Percentiles rank a stretch among this genome's conserved stretches.
phyloP scores from a whole-genome alignment of 768 basidiomycete species.

The Mycena indigotica region DNA sequence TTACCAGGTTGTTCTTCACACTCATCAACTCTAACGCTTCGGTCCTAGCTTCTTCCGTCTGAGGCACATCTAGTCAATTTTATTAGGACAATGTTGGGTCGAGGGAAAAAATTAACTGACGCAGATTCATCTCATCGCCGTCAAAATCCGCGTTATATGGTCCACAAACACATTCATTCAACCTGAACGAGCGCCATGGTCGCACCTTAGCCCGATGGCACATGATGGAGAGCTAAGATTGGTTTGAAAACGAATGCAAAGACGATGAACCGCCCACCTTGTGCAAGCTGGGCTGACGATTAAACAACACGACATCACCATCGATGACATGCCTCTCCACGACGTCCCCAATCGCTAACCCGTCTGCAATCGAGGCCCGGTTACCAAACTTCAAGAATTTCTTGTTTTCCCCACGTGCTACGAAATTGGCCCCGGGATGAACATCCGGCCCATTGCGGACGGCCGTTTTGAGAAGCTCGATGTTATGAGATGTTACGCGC shows the following conservation, averaged over 20 bases:
- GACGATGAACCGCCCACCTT: conserved; percentile 75
- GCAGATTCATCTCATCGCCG: conserved; percentile 99
- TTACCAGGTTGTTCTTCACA: conserved; percentile 95
- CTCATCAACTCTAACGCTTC: conserved; percentile 98
- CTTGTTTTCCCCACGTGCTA: conserved; percentile 81
- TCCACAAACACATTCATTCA: conserved; percentile 99
- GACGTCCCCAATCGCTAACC: conserved; percentile 81
- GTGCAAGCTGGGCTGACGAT: conserved; percentile 97
- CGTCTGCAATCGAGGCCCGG: conserved; percentile 76
- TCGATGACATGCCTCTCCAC: conserved; percentile 95
- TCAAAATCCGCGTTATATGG: conserved; percentile 99
- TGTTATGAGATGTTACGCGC: conserved; percentile 89
- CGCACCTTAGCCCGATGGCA: conserved; percentile 93
- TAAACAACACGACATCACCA: conserved; percentile 96
- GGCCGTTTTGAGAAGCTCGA: conserved; percentile 71
- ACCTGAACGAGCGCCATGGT: conserved; percentile 94
- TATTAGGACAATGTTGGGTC: neutral
- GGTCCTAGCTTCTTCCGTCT: conserved; percentile 97
- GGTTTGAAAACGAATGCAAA: neutral
- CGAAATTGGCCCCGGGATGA: conserved; percentile 96
- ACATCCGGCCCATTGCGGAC: conserved; percentile 87
- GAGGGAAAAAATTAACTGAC: conserved; percentile 47
- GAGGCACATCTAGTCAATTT: conserved; percentile 85
- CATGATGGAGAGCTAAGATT: conserved; percentile 88
- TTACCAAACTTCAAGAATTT: conserved; percentile 91